Evolutionary conservation across 345 rosid genomes (phyloP), one percentile per base, ranked within the genome.

Genomic region (Eucalyptus tenuipes): DNA sequence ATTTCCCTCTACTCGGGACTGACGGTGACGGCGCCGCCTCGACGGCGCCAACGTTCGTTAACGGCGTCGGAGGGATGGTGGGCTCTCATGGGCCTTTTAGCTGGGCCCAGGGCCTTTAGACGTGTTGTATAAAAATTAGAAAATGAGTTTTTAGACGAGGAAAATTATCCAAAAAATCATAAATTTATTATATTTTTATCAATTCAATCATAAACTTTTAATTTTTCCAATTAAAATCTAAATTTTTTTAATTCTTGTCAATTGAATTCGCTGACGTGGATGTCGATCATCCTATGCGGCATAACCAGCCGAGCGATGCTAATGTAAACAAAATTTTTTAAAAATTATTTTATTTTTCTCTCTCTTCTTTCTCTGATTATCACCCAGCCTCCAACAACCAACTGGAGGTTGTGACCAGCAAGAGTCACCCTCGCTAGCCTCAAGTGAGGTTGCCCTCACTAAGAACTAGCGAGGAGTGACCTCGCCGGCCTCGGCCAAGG

Each of bases 1-100:
- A 86, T 92, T 94, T 93, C 95, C 95, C 94, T 91, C 95, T 94
- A 87, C n/a, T 47, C 22, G 52, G 87, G n/a, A 86, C 87, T 33
- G 87, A 86, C 68, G 66, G 87, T 44, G 87, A 33, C 61, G n/a
- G 61, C 42, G 64, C 27, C 68, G 31, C 7, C 22, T 75, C 13
- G 82, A 40, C 82, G 3, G 87, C 20, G 10, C 27, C 57, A 37
- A 52, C 87, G 87, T 86, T 52, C 29, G 49, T 7, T 86, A 86
- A 31, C 66, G 87, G 47, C 87, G 87, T 53, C 49, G 8, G 87
- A 86, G 31, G 87, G 87, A 31, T 13, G 12, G 53, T 24, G 87
- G 7, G 53, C 15, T 33, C 5, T 17, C 33, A 47, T 85, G 87
- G 87, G 87, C 87, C 59, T 49, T 49, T 49, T 5, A 15, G n/a